phyloP scores from a whole-genome alignment of 768 basidiomycete genomes.

The Gautieria morchelliformis region DNA sequence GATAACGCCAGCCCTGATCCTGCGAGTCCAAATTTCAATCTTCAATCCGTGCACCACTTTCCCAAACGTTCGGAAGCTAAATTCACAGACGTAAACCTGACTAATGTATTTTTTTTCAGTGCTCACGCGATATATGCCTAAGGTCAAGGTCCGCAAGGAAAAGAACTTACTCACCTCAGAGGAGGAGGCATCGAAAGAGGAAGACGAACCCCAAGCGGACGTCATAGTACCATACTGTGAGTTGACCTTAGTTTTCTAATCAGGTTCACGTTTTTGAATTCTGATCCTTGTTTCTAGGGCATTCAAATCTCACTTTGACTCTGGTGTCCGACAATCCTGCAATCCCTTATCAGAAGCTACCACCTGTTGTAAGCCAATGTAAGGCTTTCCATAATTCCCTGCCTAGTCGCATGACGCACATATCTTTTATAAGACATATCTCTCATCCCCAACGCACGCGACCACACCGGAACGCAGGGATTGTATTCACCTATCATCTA shows the following conservation, averaged over 20 bases:
- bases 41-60: constrained; percentile 53
- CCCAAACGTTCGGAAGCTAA: constrained; percentile 52
- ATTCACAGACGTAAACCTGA: not conserved
- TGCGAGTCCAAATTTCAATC: constrained; percentile 39
- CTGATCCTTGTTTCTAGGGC: constrained; percentile 24
- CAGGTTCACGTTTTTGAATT: constrained; percentile 7
- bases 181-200: constrained; percentile 37
- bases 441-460: constrained; percentile 48
- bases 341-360: constrained; percentile 44
- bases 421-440: constrained; percentile 43
- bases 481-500: constrained; percentile 85
- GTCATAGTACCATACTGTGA: constrained; percentile 69
- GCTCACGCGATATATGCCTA: constrained; percentile 76
- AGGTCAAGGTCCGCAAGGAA: constrained; percentile 63
- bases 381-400: constrained; percentile 21
- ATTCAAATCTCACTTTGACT: constrained; percentile 69
- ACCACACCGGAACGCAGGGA: constrained; percentile 53
- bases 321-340: constrained; percentile 63
- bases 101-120: constrained; percentile 33
- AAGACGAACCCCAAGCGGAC: constrained; percentile 32
- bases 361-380: constrained; percentile 57
- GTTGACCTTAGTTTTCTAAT: not conserved
- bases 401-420: constrained; percentile 8
- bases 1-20: constrained; percentile 62
- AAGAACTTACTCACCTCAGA: constrained; percentile 66